A percentile compares a stretch with the other conserved stretches of the same genome.
phyloP scores from a whole-genome alignment of 2,329 filamentous ascomycete species.

The Xylariaceae sp. region DNA sequence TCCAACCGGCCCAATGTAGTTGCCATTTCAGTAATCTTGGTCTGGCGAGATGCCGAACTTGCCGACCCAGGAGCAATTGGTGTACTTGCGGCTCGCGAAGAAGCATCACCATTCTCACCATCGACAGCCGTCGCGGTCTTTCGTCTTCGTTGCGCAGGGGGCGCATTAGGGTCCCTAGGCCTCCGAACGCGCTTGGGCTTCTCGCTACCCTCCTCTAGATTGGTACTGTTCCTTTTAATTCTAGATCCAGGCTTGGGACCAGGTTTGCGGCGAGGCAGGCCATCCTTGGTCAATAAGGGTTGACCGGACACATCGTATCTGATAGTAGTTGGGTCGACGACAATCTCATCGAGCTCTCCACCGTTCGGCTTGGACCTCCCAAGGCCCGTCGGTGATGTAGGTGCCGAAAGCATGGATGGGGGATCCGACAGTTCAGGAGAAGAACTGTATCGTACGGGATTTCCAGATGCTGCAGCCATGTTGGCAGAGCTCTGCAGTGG shows the following conservation, averaged over 20 bases:
- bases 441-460: constrained; percentile 38
- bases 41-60: constrained; percentile 42
- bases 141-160: constrained; percentile 60
- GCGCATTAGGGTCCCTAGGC: constrained; percentile 64
- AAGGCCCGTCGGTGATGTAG: constrained; percentile 36
- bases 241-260: constrained; percentile 68
- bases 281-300: constrained; percentile 60
- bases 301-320: constrained; percentile 43
- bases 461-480: constrained; percentile 36
- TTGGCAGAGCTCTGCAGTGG: constrained; percentile 1
- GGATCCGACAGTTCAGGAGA: constrained; percentile 44
- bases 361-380: constrained; percentile 34
- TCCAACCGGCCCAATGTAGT: constrained; percentile 38
- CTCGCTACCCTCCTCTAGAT: constrained; percentile 46
- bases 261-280: constrained; percentile 66
- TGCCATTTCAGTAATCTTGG: constrained; percentile 49
- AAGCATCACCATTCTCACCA: constrained; percentile 36
- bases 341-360: constrained; percentile 40
- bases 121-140: constrained; percentile 52
- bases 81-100: constrained; percentile 36
- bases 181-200: constrained; percentile 62
- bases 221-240: constrained; percentile 48
- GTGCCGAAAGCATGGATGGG: constrained; percentile 41
- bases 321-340: constrained; percentile 42
- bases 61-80: constrained; percentile 27